These are phyloP conservation scores for Magnolia changhungtana DNA, from an alignment of 164 flowering plant genomes.

Conservation along the genomic window DNA sequence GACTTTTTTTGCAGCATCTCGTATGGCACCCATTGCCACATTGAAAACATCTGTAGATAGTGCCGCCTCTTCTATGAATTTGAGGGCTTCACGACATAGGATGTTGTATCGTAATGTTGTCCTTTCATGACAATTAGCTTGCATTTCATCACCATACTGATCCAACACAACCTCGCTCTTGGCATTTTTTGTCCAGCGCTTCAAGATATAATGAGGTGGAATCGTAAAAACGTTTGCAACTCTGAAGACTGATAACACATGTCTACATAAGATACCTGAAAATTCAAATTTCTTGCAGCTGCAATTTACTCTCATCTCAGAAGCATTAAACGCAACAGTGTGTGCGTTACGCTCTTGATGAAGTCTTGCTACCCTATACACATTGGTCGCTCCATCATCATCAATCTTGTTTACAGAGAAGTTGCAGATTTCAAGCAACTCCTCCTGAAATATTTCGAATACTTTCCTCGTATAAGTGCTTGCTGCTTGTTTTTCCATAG, in stretches of 20 bases:
- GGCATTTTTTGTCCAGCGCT: conserved; percentile 74
- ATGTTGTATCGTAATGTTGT: conserved; percentile 43
- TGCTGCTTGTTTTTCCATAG: conserved; percentile 85
- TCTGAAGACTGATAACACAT: conserved; percentile 72
- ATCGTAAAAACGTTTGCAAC: conserved; percentile 61
- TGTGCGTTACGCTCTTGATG: conserved; percentile 64
- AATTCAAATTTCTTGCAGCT: conserved; percentile 86
- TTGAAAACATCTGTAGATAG: conserved; percentile 49
- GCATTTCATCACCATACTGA: conserved; percentile 38
- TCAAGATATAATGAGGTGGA: conserved; percentile 62
- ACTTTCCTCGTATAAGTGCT: conserved; percentile 58
- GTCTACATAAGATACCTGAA: conserved; percentile 78
- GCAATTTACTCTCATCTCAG: conserved; percentile 63
- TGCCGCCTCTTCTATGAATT: conserved; percentile 75
- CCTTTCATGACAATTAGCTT: conserved; percentile 37
- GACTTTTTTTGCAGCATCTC: conserved; percentile 58
- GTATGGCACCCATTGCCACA: conserved; percentile 52
- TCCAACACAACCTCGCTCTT: conserved; percentile 40
- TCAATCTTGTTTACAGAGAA: conserved; percentile 62
- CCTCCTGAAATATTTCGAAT: conserved; percentile 73
- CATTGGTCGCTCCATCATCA: conserved; percentile 50
- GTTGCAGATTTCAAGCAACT: conserved; percentile 67
- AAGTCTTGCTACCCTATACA: conserved; percentile 68
- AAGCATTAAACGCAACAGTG: conserved; percentile 48
- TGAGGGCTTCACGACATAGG: conserved; percentile 67